Conservation (phyloP, 176 grass and related monocot genomes). For the Lolium perenne region DNA sequence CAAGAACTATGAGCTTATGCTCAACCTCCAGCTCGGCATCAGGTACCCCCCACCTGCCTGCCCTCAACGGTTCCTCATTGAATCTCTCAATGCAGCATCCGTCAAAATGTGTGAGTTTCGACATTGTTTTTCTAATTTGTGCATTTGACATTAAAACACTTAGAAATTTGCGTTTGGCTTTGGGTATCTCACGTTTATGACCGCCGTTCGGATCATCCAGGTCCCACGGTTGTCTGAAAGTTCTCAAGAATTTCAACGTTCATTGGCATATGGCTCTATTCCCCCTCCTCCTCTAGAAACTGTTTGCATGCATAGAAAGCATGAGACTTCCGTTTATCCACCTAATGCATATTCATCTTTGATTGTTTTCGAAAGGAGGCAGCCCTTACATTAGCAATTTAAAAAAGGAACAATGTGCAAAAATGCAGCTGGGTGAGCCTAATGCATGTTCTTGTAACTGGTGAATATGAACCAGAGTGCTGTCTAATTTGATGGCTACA, state of each 20-base stretch:
- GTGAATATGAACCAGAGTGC: neutral
- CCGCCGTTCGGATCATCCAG: slow-evolving; percentile 12
- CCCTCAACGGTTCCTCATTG: neutral
- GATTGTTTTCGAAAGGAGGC: neutral
- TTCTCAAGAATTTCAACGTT: slow-evolving; percentile 3
- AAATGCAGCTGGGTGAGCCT: neutral
- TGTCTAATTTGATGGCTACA: neutral
- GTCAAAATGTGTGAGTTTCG: neutral
- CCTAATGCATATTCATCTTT: slow-evolving; percentile 1
- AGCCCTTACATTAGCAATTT: neutral
- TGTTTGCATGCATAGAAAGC: slow-evolving; percentile 19
- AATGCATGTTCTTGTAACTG: neutral
- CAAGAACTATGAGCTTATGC: slow-evolving; percentile 99
- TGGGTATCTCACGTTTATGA: neutral
- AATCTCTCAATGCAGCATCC: neutral
- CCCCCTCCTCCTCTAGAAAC: neutral
- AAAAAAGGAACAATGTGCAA: neutral
- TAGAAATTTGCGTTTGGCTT: neutral
- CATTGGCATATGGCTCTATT: neutral
- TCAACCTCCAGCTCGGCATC: slow-evolving; percentile 98
- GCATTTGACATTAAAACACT: neutral
- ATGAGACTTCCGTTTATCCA: neutral
- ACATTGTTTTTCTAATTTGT: neutral
- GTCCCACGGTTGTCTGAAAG: neutral
- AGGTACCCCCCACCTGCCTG: slow-evolving; percentile 57